Base-by-base conservation (phyloP, 352 stramenopile species). In the Globisporangium spiculum region DNA sequence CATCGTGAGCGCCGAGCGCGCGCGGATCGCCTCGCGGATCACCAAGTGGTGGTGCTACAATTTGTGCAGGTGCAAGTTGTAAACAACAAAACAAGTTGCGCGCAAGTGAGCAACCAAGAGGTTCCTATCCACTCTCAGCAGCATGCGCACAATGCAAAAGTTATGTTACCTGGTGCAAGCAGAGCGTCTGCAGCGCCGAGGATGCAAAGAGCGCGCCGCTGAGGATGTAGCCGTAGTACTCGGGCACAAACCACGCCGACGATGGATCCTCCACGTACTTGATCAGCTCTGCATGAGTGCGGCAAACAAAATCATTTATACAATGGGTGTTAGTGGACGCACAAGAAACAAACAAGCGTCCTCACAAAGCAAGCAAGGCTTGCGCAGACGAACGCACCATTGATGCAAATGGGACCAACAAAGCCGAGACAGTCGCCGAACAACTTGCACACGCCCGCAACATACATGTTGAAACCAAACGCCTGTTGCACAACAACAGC, bases 401-500 rank as follows among this genome's bases (percentile, higher is more conserved):
- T 82, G 61, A 82, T 76, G 57, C 73, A 80, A 24, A 82, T 75
- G 5, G 94, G 93, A 10, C 91, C 94, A 2, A 98, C 85, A 69
- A 99, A 98, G 26, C 96, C 77, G 54, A 89, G 84, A 2, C 77
- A 81, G 74, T 99, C 96, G 65, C 98, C 97, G 24, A 88, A 64
- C 9, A 99, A 64, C 79, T 99, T 99, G 46, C 97, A 89, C n/a
- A 88, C 36, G 0, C 84, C 92, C 0, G 92, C 94, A 7, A 89
- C 24, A 32, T 96, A 85, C 81, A 98, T 98, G 66, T 97, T 92
- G 46, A 77, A 74, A 16, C 96, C 90, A 73, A 98, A 98, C 7
- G 89, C 80, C 60, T 82, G 60, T 22, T 24, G 52, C 70, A 0
- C 91, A 6, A 8, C 30, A 34, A 34, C 30, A 34, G 6, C 30